These are phyloP conservation scores for Sesbania bispinosa DNA, from an alignment of 306 rosid genomes.

Conservation along the genomic window DNA sequence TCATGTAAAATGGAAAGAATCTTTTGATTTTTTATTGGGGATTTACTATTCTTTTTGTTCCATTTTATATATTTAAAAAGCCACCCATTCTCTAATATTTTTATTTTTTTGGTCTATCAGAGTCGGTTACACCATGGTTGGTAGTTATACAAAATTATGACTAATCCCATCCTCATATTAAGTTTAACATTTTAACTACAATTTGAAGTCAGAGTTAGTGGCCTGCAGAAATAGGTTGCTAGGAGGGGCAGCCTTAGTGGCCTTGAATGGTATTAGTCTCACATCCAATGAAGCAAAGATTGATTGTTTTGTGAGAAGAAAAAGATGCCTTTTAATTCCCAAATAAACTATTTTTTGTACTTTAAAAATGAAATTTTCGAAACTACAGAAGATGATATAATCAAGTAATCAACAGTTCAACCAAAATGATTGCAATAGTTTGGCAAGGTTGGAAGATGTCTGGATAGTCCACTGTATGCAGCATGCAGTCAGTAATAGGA, in stretches of 20 bases:
- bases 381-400: not conserved
- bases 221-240: too few species aligned
- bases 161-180: not conserved
- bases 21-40: not conserved
- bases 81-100: not conserved
- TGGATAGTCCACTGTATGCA: not conserved
- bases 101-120: not conserved
- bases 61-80: not conserved
- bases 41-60: not conserved
- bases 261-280: not conserved
- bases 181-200: not conserved
- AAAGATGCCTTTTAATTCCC: not conserved
- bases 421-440: constrained; percentile 5
- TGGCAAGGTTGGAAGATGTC: constrained; percentile 3
- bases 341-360: not conserved
- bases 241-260: not conserved
- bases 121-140: not conserved
- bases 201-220: not conserved
- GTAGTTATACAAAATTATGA: not conserved
- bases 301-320: not conserved
- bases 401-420: not conserved
- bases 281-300: not conserved
- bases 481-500: not conserved
- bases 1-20: not conserved
- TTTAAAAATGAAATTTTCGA: not conserved